Base-by-base conservation (phyloP, 257 asterid genomes). In the Anisodus acutangulus region DNA sequence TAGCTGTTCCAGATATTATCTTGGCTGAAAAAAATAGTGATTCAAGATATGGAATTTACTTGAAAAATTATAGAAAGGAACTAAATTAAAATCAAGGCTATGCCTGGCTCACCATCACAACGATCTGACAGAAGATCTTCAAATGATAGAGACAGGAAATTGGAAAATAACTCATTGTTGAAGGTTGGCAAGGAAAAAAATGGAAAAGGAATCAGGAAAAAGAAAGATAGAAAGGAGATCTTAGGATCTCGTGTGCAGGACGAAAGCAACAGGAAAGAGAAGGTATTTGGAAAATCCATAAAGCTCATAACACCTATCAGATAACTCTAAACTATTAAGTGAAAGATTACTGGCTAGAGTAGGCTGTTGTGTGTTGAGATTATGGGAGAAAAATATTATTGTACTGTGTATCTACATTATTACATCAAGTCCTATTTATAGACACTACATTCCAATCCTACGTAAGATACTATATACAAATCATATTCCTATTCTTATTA, bases 131-230 rank as follows among this genome's bases (percentile, higher is more conserved):
- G 60, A 26, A 19, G 60, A 19, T 49, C 59, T 45, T 11, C 60
- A 26, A 19, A 71, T n/a, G 17, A 22, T 45, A 72, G 37, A 72
- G 19, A 11, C 80, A 45, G 9, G 59, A 51, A 72, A 72, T 72
- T 47, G 59, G 59, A 72, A 72, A 72, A 68, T 12, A 72, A 51
- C 80, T 72, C 59, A 72, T 47, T 19, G 59, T 72, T 51, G 59
- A 72, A n/a, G 41, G 59, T 19, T 45, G n/a, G 37, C 17, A n/a
- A 72, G 80, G 26, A 6, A 6, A 37, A 37, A 68, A 54, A 37
- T 1, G 51, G 3, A 6, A 37, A 16, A 5, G 26, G 51, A 37
- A 68, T 39, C 45, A 37, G 47, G 47, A 66, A 66, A 66, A n/a
- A 66, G n/a, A 66, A 7, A 6, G 72, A 31, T 66, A 31, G 45